phyloP scores from a whole-genome alignment of 2,329 filamentous ascomycete genomes.

The Aspergillus melleus region DNA sequence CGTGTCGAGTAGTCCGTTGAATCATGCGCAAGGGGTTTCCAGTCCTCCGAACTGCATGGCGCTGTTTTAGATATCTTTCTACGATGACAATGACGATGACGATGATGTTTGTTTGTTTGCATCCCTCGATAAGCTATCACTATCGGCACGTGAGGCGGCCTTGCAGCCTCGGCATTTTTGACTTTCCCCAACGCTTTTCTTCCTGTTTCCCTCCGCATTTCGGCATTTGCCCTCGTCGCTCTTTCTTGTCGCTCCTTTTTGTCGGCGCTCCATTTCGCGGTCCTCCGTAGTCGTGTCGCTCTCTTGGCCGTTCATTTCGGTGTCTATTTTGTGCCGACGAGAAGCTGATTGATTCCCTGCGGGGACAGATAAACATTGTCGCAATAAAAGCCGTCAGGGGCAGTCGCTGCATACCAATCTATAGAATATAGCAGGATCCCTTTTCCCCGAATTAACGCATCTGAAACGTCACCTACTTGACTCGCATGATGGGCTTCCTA shows the following conservation, averaged over 20 bases:
- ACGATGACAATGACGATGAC: too few relatives aligned
- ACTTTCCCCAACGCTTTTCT: conserved; percentile 4
- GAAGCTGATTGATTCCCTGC: not conserved
- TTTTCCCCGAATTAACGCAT: too few relatives aligned
- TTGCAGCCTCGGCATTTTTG: not conserved
- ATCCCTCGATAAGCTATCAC: not conserved
- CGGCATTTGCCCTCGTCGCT: not conserved
- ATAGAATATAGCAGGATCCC: not conserved
- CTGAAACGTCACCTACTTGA: too few relatives aligned
- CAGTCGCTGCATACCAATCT: not conserved
- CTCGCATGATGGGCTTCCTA: conserved; percentile 3
- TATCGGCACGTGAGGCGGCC: conserved; percentile 4
- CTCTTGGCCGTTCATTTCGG: not conserved
- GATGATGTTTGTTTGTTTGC: not conserved
- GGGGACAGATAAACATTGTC: not conserved
- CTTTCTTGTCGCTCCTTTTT: not conserved
- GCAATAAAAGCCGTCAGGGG: not conserved
- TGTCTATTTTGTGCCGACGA: not conserved
- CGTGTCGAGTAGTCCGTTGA: conserved; percentile 42
- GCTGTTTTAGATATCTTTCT: conserved; percentile 32
- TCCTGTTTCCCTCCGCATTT: not conserved
- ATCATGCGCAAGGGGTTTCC: conserved; percentile 40
- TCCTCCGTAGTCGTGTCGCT: not conserved
- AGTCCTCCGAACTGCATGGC: conserved; percentile 47
- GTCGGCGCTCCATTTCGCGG: not conserved